Percentiles rank a stretch among this genome's conserved stretches.
Conservation (phyloP, 768 basidiomycete species). For the Mycena vulgaris region DNA sequence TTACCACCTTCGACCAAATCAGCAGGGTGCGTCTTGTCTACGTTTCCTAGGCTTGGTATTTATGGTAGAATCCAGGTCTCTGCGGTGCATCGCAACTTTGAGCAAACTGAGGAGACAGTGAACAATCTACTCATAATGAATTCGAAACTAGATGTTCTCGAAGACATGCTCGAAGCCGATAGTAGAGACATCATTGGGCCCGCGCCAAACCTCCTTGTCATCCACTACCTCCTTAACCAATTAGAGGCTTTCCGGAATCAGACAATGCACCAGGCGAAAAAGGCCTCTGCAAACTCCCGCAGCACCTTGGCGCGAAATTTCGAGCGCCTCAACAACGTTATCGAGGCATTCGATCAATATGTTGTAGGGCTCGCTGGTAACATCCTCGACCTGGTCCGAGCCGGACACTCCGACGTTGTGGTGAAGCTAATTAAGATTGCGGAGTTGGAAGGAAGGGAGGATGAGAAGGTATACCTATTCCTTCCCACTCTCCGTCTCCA, state of each 20-base stretch:
- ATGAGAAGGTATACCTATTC: constrained; percentile 82
- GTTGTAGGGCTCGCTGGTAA: constrained; percentile 83
- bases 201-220: constrained; percentile 88
- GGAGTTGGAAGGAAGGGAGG: constrained; percentile 93
- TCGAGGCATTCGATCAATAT: constrained; percentile 89
- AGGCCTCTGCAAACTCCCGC: constrained; percentile 77
- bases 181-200: constrained; percentile 86
- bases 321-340: constrained; percentile 85
- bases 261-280: constrained; percentile 94
- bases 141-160: constrained; percentile 82
- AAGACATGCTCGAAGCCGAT: constrained; percentile 84
- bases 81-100: constrained; percentile 94
- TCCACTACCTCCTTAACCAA: constrained; percentile 93
- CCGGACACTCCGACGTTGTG: constrained; percentile 87
- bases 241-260: constrained; percentile 96
- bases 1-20: constrained; percentile 95
- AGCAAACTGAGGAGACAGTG: constrained; percentile 96
- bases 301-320: constrained; percentile 85
- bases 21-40: constrained; percentile 76
- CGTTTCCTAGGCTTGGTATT: neutral
- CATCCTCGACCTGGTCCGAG: constrained; percentile 83
- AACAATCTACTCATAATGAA: constrained; percentile 95
- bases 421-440: constrained; percentile 95
- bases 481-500: neutral
- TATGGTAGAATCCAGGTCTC: constrained; percentile 77